Percentiles rank a stretch among this genome's conserved stretches.
These are phyloP conservation scores for Scheffersomyces lignosus DNA, from an alignment of 805 yeast species.

Conservation along the genomic window DNA sequence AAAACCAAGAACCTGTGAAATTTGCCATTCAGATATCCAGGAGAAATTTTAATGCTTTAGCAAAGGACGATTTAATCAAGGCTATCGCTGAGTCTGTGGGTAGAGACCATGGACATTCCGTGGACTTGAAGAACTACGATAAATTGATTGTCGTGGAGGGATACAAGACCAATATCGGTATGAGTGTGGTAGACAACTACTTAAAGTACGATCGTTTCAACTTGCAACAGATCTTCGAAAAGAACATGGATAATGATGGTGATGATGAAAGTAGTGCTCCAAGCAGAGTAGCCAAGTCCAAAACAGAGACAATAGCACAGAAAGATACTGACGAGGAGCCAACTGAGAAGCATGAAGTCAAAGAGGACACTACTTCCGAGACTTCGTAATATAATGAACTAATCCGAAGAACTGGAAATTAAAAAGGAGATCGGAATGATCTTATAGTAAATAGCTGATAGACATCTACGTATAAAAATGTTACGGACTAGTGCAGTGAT, in stretches of 20 bases:
- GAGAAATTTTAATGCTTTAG: conserved; percentile 74
- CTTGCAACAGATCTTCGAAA: conserved; percentile 75
- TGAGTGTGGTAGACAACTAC: conserved; percentile 74
- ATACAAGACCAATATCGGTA: conserved; percentile 84
- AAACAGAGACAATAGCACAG: conserved; percentile 3
- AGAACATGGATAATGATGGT: conserved; percentile 24
- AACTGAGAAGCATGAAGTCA: not conserved
- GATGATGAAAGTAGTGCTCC: no score
- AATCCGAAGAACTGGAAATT: no score
- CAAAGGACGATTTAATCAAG: conserved; percentile 70
- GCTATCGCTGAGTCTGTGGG: conserved; percentile 74
- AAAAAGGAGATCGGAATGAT: no score
- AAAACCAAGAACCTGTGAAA: conserved; percentile 38
- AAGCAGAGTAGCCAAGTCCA: conserved; percentile 6
- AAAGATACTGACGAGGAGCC: not conserved
- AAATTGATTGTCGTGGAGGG: conserved; percentile 82
- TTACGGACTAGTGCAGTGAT: no score
- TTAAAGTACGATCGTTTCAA: conserved; percentile 68
- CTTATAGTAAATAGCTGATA: no score
- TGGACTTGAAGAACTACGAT: conserved; percentile 79
- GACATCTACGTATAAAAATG: no score
- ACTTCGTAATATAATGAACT: no score
- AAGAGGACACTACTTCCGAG: no score
- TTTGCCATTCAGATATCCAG: conserved; percentile 83
- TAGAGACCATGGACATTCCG: conserved; percentile 65